A percentile compares a stretch with the other conserved stretches of the same genome.
These are phyloP conservation scores for Aristolochia californica DNA, from an alignment of 164 flowering plant genomes.

Conservation along the genomic window DNA sequence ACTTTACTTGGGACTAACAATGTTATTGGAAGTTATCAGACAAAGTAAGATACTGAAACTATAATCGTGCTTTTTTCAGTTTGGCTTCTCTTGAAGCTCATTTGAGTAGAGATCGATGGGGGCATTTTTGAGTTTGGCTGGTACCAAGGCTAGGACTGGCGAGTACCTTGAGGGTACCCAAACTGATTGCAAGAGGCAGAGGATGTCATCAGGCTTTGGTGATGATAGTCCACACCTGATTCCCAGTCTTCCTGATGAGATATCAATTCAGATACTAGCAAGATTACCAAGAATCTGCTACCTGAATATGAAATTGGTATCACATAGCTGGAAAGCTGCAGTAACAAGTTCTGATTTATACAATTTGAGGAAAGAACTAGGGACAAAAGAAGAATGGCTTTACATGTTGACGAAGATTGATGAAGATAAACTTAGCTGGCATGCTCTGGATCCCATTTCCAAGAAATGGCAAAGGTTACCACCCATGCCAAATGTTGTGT, in stretches of 20 bases:
- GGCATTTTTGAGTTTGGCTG: conserved; percentile 43
- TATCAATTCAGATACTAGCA: conserved; percentile 75
- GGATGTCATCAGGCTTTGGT: conserved; percentile 24
- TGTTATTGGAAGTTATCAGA: too few relatives aligned
- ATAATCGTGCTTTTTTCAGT: too few relatives aligned
- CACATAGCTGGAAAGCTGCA: conserved; percentile 58
- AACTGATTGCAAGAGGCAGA: conserved; percentile 62
- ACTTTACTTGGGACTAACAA: too few relatives aligned
- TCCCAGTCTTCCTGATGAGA: conserved; percentile 81
- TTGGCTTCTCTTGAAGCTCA: not conserved
- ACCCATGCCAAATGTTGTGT: conserved; percentile 44
- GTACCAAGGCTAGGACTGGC: conserved; percentile 16
- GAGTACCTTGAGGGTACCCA: conserved; percentile 20
- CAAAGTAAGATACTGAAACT: too few relatives aligned
- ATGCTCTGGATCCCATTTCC: conserved; percentile 65
- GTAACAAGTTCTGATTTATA: conserved; percentile 48
- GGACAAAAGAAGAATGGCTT: conserved; percentile 72
- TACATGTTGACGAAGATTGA: conserved; percentile 51
- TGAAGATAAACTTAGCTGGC: conserved; percentile 53
- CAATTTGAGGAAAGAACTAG: conserved; percentile 51
- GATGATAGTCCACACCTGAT: conserved; percentile 48
- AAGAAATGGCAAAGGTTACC: conserved; percentile 69
- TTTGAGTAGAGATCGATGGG: conserved; percentile 41
- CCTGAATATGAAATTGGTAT: conserved; percentile 44
- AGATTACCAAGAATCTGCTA: conserved; percentile 57